These are phyloP conservation scores for Dendrobium nobile DNA, from an alignment of 106 monocot genomes.

Conservation along the genomic window DNA sequence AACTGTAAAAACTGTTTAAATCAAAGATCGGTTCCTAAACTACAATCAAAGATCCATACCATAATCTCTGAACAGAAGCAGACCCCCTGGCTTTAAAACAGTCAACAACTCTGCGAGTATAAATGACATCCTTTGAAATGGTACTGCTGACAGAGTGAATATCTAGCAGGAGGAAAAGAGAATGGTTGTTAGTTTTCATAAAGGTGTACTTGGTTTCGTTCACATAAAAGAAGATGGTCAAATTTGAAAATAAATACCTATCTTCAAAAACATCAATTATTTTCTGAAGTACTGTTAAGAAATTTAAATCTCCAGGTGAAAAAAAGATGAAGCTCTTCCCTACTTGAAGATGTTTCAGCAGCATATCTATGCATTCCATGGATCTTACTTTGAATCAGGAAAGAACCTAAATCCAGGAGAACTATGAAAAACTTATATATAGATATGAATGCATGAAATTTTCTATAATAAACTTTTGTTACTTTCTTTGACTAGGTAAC, in stretches of 20 bases:
- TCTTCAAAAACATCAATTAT: background rate
- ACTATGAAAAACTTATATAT: no score
- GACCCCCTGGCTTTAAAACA: constrained; percentile 68
- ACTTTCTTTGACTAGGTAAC: background rate
- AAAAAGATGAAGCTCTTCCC: background rate
- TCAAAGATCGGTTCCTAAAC: background rate
- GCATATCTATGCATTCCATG: background rate
- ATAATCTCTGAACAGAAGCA: constrained; percentile 95
- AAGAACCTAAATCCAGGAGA: no score
- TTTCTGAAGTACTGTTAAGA: background rate
- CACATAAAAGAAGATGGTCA: background rate
- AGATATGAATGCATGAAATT: background rate
- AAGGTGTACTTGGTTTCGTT: background rate
- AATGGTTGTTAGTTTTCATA: background rate
- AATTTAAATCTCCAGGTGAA: background rate
- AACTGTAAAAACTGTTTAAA: background rate
- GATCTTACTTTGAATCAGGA: background rate
- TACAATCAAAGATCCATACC: constrained; percentile 34
- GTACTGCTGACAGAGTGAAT: constrained; percentile 85
- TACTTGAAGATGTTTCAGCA: background rate
- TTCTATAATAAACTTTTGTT: background rate
- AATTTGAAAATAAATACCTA: background rate
- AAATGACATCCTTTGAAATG: constrained; percentile 53
- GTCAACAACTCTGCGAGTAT: constrained; percentile 55
- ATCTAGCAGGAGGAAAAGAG: constrained; percentile 34